phyloP scores from a whole-genome alignment of 75 land plant genomes.

The Pinus albicaulis region DNA sequence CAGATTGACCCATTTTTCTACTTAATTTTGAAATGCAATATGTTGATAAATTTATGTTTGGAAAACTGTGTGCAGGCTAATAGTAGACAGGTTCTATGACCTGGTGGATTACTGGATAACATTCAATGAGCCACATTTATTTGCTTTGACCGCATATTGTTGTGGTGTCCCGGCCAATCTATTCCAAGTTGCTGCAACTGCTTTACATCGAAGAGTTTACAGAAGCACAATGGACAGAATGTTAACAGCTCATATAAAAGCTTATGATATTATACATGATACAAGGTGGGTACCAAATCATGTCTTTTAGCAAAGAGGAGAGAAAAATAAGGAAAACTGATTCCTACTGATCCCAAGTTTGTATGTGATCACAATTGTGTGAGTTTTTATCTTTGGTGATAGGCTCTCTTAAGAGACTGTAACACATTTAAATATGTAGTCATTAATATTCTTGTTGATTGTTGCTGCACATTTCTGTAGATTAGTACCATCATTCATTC shows the following conservation, averaged over 20 bases:
- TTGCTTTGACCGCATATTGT: constrained; percentile 91
- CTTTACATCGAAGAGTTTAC: constrained; percentile 76
- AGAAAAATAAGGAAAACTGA: too few relatives aligned
- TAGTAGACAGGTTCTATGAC: constrained; percentile 69
- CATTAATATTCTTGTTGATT: not conserved
- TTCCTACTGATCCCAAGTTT: too few relatives aligned
- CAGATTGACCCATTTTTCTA: too few relatives aligned
- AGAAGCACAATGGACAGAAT: constrained; percentile 77
- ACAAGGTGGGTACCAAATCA: constrained; percentile 39
- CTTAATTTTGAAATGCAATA: too few relatives aligned
- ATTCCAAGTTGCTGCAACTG: constrained; percentile 83
- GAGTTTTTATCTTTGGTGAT: not conserved
- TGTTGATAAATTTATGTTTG: too few relatives aligned
- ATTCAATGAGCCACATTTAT: constrained; percentile 96
- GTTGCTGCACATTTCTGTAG: not conserved
- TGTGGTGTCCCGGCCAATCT: constrained; percentile 94
- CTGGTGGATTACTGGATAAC: constrained; percentile 95
- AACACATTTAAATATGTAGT: not conserved
- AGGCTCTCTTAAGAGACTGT: not conserved
- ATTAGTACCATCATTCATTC: not conserved
- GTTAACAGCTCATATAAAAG: constrained; percentile 77
- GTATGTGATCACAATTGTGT: not conserved
- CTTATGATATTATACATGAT: constrained; percentile 92
- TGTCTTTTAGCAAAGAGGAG: too few relatives aligned
- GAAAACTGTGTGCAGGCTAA: constrained; percentile 58